Conservation (phyloP, 1,139 yeast genomes). For the Geotrichum carabidarum region DNA sequence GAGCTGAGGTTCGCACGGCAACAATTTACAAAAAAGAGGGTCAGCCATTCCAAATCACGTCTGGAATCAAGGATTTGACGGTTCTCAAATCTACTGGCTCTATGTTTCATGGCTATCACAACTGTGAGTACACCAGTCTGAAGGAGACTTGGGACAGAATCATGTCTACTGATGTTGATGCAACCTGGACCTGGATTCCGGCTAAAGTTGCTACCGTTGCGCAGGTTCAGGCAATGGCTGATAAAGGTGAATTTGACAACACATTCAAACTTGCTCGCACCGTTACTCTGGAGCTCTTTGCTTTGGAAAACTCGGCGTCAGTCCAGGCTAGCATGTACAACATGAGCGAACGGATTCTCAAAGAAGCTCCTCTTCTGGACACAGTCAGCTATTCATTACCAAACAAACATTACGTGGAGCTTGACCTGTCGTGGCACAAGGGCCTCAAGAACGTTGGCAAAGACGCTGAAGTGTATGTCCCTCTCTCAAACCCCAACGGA, state of each 20-base stretch:
- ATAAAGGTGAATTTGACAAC: slow-evolving; percentile 57
- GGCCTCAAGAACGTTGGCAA: slow-evolving; percentile 57
- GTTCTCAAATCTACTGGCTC: slow-evolving; percentile 93
- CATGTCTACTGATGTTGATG: slow-evolving; percentile 79
- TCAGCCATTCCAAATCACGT: slow-evolving; percentile 51
- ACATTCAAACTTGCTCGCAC: slow-evolving; percentile 58
- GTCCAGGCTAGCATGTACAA: slow-evolving; percentile 96
- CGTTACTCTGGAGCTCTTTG: slow-evolving; percentile 71
- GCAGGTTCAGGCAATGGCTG: slow-evolving; percentile 50
- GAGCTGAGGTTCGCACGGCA: slow-evolving; percentile 71
- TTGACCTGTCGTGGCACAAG: slow-evolving; percentile 73
- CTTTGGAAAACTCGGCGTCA: slow-evolving; percentile 78
- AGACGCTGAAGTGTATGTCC: slow-evolving; percentile 79
- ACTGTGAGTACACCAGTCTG: slow-evolving; percentile 83
- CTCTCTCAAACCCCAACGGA: slow-evolving; percentile 90
- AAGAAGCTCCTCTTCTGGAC: slow-evolving; percentile 50
- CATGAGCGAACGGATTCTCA: slow-evolving; percentile 72
- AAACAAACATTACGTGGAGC: slow-evolving; percentile 81
- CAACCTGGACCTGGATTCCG: slow-evolving; percentile 63
- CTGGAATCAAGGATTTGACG: slow-evolving; percentile 76
- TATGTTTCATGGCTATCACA: slow-evolving; percentile 81
- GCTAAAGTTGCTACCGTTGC: slow-evolving; percentile 49
- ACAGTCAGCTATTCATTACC: slow-evolving; percentile 73
- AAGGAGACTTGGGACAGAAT: slow-evolving; percentile 78
- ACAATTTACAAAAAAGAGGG: slow-evolving; percentile 44